Evolutionary conservation across 2,329 filamentous ascomycete species (phyloP), one percentile per base, ranked within the genome.

Genomic region (Aspergillus tubingensis): DNA sequence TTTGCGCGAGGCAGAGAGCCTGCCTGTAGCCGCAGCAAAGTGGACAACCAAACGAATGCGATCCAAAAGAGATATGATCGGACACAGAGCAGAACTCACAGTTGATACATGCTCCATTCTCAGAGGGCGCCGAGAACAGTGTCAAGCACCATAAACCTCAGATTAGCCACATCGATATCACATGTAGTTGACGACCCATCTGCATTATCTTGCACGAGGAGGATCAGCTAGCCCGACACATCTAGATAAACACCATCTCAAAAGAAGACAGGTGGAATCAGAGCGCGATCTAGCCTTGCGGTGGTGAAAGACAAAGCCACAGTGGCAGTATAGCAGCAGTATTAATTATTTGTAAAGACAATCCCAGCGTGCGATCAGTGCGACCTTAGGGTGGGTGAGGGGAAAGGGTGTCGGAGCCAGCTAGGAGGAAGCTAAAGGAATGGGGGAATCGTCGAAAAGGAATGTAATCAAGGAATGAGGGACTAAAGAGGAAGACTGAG

Each of bases 31-130:
- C 13, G 23, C 8, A n/a, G 32, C 41, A 25, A 43, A 49, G 15
- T 15, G n/a, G 19, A 43, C 17, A 32, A 15, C 5, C 41, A 53
- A 53, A 19, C 43, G 13, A 59, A 57, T 50, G 53, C 53, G 39
- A 32, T 36, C 25, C 53, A 47, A 19, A 1, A 15, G 21, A 23
- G 25, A 38, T 21, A 15, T 44, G 21, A 54, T 30, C 27, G 10
- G 27, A 27, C 32, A 57, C 57, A 49, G 50, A 41, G 48, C 30
- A 23, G 47, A 27, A 62, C 71, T 72, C 70, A 78, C 76, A 57
- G 75, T 76, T 64, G 76, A 76, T 66, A 77, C 68, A 74, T 77
- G 75, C 70, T 78, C 75, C 73, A 77, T 76, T 60, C 67, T 75
- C 68, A 72, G 64, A 68, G 66, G 60, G 64, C 59, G 65, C 67